Conservation (phyloP, 176 grass and related monocot genomes). For the Eragrostis curvula region DNA sequence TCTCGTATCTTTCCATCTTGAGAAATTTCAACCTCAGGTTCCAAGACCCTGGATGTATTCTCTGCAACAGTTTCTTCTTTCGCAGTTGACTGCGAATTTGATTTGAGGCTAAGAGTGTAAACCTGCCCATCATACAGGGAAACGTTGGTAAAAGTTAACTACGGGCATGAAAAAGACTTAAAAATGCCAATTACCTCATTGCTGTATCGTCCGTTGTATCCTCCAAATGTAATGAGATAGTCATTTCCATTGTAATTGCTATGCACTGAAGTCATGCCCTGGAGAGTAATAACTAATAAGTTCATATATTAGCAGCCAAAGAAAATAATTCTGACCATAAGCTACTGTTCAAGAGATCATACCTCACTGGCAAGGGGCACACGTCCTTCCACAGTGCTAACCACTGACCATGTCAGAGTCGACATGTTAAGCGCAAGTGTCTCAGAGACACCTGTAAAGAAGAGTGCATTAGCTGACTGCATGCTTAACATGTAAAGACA, state of each 20-base stretch:
- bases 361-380: constrained; percentile 97
- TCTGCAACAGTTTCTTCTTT: constrained; percentile 59
- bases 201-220: constrained; percentile 96
- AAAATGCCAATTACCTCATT: constrained; percentile 72
- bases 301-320: constrained; percentile 45
- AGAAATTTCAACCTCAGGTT: constrained; percentile 78
- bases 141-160: constrained; percentile 29
- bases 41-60: constrained; percentile 53
- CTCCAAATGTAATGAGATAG: constrained; percentile 97
- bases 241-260: constrained; percentile 80
- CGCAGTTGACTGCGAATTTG: constrained; percentile 55
- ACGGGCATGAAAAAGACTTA: constrained; percentile 22
- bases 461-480: constrained; percentile 19
- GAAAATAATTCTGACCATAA: constrained; percentile 36
- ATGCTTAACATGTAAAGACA: constrained; percentile 17
- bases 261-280: constrained; percentile 89
- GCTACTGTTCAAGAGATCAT: constrained; percentile 41
- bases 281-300: constrained; percentile 30
- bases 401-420: constrained; percentile 90
- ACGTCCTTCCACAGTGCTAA: constrained; percentile 86
- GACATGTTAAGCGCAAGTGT: constrained; percentile 96
- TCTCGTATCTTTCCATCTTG: constrained; percentile 95
- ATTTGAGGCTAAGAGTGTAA: constrained; percentile 73
- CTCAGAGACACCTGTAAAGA: constrained; percentile 83
- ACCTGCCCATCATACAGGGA: constrained; percentile 53